Evolutionary conservation across 495 filamentous ascomycete species (phyloP).

Genomic region (Penicillium silybi): DNA sequence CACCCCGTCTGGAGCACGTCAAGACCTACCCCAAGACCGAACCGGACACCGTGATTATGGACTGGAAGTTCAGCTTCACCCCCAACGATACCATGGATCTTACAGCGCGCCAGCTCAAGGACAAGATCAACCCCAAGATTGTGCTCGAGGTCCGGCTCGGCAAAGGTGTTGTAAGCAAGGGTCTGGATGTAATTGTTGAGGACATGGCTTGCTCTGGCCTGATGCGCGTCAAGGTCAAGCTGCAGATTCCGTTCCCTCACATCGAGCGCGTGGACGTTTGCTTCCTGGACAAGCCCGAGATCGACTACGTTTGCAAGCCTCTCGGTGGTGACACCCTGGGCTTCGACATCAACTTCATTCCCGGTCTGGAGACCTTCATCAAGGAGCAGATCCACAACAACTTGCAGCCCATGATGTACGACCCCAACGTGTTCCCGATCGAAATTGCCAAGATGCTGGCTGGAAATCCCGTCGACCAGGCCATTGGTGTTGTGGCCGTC

Average conservation of each 20-base stretch:
- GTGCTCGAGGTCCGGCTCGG: conserved; percentile 90
- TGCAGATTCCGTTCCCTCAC: conserved; percentile 93
- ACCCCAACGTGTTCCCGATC: conserved; percentile 94
- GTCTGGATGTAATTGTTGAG: conserved; percentile 94
- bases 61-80: conserved; percentile 99
- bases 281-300: conserved; percentile 70
- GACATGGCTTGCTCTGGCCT: conserved; percentile 92
- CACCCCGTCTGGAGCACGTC: conserved; percentile 92
- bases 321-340: conserved; percentile 92
- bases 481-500: conserved; percentile 88
- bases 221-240: conserved; percentile 96
- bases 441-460: conserved; percentile 98
- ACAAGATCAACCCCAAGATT: conserved; percentile 95
- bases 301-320: conserved; percentile 97
- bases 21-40: conserved; percentile 97
- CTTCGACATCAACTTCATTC: conserved; percentile 98
- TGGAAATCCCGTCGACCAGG: conserved; percentile 90
- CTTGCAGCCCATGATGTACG: conserved; percentile 93
- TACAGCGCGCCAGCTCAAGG: conserved; percentile 82
- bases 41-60: conserved; percentile 94
- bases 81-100: conserved; percentile 91
- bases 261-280: conserved; percentile 89
- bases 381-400: conserved; percentile 93
- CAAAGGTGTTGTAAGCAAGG: conserved; percentile 93
- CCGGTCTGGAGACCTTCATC: conserved; percentile 88